Base-by-base conservation (phyloP, 495 filamentous ascomycete genomes). In the Lentithecium fluviatile region DNA sequence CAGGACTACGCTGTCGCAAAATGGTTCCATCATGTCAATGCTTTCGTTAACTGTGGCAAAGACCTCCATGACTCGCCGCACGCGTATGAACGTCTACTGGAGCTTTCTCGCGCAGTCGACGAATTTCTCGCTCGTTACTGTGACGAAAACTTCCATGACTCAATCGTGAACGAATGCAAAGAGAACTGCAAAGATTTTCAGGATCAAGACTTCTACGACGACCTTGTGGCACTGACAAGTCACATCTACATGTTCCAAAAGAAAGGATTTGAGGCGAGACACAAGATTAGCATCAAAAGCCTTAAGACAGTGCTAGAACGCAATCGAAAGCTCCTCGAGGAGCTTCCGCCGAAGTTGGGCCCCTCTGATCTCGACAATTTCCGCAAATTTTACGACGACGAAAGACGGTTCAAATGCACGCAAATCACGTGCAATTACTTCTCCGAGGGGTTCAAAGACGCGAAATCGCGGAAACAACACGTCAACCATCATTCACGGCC, bases 381-480 rank as follows among this genome's bases (percentile, higher is more conserved):
- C 15, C 20, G 58, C 20, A 48, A 48, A 19, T 75, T 67, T 12
- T 76, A 79, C 58, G 76, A 76, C 2, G 26, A 20, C 20, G 46
- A 53, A n/a, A 59, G 70, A 13, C 56, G 68, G 19, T 76, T 69
- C 67, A 79, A 79, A 64, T 80, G 78, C 60, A 62, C 69, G 8
- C 71, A 71, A 34, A 53, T 76, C 3, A 69, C 62, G 26, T 80
- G 78, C 62, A 68, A 62, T 50, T 76, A 70, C 64, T 80, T 80
- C 56, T 65, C 77, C 54, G 71, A 77, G 59, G 78, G 78, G 2
- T 78, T 78, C 60, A 60, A 67, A 0, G 65, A 62, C n/a, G 52
- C 55, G 5, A 52, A 68, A 15, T 57, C 32, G 19, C 66, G 68
- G 3, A 68, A 77, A 13, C 65, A 65, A 7, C 76, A 78, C 60